Evolutionary conservation across 2,329 filamentous ascomycete genomes (phyloP).

Genomic region (Colletotrichum orbiculare): DNA sequence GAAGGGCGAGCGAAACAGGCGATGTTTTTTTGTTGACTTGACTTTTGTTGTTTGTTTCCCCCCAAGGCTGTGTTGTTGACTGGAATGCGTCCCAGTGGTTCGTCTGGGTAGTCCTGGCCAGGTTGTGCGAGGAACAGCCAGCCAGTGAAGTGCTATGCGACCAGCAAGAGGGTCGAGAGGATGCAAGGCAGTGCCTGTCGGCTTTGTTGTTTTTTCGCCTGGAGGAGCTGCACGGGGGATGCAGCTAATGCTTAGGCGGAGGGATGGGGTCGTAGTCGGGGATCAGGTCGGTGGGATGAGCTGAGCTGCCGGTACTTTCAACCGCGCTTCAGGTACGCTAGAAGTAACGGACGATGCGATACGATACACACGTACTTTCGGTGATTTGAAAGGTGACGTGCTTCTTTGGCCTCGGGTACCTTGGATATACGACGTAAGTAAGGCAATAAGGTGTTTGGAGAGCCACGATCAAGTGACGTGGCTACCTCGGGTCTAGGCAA

Average conservation of each 20-base stretch:
- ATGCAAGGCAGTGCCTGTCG: constrained; percentile 33
- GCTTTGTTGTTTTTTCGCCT: constrained; percentile 30
- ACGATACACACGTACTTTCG: too few species aligned
- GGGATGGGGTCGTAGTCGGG: neutral
- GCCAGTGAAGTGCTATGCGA: constrained; percentile 26
- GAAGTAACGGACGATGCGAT: neutral
- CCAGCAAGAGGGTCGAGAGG: constrained; percentile 2
- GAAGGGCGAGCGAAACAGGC: constrained; percentile 4
- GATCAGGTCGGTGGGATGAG: constrained; percentile 27
- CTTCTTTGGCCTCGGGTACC: too few species aligned
- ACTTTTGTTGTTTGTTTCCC: constrained; percentile 31
- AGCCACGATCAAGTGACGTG: too few species aligned
- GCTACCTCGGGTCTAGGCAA: too few species aligned
- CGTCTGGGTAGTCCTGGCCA: constrained; percentile 19
- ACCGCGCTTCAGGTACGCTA: constrained; percentile 19
- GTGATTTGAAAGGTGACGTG: too few species aligned
- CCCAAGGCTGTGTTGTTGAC: constrained; percentile 34
- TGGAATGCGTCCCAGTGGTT: constrained; percentile 34
- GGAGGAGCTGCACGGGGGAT: constrained; percentile 24
- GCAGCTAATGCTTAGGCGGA: constrained; percentile 11
- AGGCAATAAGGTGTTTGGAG: too few species aligned
- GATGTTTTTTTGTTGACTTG: constrained; percentile 37
- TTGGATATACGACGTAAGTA: too few species aligned
- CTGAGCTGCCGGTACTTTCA: constrained; percentile 20
- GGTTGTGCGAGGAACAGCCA: constrained; percentile 18